A percentile compares a stretch with the other conserved stretches of the same genome.
phyloP scores from a whole-genome alignment of 192 early-diverging fungal genomes.

The Coemansia pectinata region DNA sequence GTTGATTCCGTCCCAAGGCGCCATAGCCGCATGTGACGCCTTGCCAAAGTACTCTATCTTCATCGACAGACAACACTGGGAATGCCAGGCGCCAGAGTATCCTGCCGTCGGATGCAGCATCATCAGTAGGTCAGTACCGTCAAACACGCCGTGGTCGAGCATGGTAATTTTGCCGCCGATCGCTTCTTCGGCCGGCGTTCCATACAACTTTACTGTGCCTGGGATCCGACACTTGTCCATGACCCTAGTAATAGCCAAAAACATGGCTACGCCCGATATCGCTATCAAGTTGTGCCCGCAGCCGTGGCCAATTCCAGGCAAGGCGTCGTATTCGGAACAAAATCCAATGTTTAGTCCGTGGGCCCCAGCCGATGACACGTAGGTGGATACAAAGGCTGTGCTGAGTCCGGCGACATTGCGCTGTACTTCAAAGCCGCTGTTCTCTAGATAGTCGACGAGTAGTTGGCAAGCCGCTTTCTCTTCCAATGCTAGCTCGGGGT shows the following conservation, averaged over 20 bases:
- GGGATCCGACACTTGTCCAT: conserved; percentile 49
- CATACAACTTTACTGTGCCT: conserved; percentile 69
- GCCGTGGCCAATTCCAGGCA: conserved; percentile 66
- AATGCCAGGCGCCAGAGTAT: conserved; percentile 54
- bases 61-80: conserved; percentile 46
- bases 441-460: conserved; percentile 66
- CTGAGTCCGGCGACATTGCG: conserved; percentile 62
- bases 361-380: conserved; percentile 35
- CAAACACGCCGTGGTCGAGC: conserved; percentile 68
- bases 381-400: conserved; percentile 78
- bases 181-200: conserved; percentile 76
- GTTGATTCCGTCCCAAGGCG: conserved; percentile 71
- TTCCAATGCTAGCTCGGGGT: conserved; percentile 60
- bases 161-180: conserved; percentile 74
- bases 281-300: conserved; percentile 79
- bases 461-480: conserved; percentile 63
- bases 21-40: conserved; percentile 69
- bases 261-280: conserved; percentile 64
- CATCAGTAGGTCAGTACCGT: conserved; percentile 69
- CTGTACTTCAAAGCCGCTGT: conserved; percentile 63
- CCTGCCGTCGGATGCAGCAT: conserved; percentile 79
- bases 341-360: conserved; percentile 59
- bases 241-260: conserved; percentile 51
- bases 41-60: conserved; percentile 71
- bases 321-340: conserved; percentile 67